phyloP scores from a whole-genome alignment of 2,329 filamentous ascomycete species.

The Calonectria honghensis region DNA sequence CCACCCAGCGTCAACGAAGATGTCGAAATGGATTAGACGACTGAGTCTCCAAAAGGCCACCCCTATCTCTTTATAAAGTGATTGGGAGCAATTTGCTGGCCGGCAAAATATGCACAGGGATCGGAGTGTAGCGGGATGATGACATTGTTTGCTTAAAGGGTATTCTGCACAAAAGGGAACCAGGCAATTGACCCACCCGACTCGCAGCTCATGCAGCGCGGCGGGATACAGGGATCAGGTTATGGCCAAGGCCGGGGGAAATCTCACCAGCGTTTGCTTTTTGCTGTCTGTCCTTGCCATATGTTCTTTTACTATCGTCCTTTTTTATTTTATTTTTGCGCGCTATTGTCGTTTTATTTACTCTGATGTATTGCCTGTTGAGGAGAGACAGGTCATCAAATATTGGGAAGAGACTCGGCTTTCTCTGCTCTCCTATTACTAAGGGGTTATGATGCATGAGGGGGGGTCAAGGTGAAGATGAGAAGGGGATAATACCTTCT shows the following conservation, averaged over 20 bases:
- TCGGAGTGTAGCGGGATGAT: slow-evolving; percentile 35
- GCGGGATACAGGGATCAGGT: slow-evolving; percentile 31
- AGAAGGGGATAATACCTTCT: slow-evolving; percentile 40
- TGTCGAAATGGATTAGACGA: slow-evolving; percentile 57
- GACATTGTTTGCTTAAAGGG: slow-evolving; percentile 33
- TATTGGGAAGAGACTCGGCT: slow-evolving; percentile 32
- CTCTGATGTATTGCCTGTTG: slow-evolving; percentile 29
- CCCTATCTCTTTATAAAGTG: background rate
- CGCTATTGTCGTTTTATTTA: slow-evolving; percentile 43
- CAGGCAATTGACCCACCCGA: slow-evolving; percentile 28
- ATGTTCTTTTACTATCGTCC: slow-evolving; percentile 39
- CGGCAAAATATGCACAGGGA: slow-evolving; percentile 13
- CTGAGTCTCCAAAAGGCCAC: slow-evolving; percentile 18
- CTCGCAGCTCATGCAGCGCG: slow-evolving; percentile 17
- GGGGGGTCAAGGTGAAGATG: slow-evolving; percentile 36
- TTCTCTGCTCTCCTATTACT: slow-evolving; percentile 25
- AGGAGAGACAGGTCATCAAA: slow-evolving; percentile 39
- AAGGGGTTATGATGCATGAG: slow-evolving; percentile 29
- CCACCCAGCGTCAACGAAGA: slow-evolving; percentile 60
- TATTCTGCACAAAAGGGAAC: slow-evolving; percentile 36
- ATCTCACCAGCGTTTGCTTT: slow-evolving; percentile 50
- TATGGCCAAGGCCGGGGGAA: slow-evolving; percentile 41
- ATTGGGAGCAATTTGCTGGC: slow-evolving; percentile 5
- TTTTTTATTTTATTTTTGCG: slow-evolving; percentile 39
- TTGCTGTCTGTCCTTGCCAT: slow-evolving; percentile 40